phyloP scores from a whole-genome alignment of 1,139 yeast genomes.

The Hemisphaericaspora lyxosophila region DNA sequence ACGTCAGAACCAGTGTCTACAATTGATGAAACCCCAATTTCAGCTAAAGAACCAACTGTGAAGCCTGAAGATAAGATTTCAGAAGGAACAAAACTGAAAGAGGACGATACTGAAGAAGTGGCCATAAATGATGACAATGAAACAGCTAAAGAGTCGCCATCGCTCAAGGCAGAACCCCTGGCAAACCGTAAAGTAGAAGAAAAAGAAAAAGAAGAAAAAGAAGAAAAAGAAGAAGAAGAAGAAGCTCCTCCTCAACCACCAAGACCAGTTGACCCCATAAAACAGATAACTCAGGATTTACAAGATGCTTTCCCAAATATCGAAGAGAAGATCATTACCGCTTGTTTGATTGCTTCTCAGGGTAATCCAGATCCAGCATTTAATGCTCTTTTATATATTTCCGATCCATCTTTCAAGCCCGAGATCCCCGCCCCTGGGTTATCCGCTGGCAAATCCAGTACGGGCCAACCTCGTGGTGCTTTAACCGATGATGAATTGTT shows the following conservation, averaged over 20 bases:
- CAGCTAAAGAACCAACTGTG: conserved; percentile 7
- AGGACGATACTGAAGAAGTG: conserved; percentile 14
- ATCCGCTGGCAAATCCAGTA: neutral
- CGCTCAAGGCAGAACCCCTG: conserved; percentile 4
- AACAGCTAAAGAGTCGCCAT: neutral
- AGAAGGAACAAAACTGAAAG: conserved; percentile 1
- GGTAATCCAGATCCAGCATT: conserved; percentile 85
- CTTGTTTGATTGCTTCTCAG: conserved; percentile 80
- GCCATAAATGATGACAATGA: conserved; percentile 12
- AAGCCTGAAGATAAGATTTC: neutral
- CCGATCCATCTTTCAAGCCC: conserved; percentile 73
- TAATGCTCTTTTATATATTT: conserved; percentile 75
- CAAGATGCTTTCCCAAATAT: conserved; percentile 80
- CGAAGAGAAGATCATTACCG: conserved; percentile 69
- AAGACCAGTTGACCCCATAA: conserved; percentile 62
- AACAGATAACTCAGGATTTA: conserved; percentile 53
- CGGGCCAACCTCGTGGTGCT: conserved; percentile 1
- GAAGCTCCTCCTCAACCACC: conserved; percentile 71
- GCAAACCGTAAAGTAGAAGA: conserved; percentile 7
- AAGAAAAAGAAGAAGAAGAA: conserved; percentile 18
- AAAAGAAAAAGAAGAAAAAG: conserved; percentile 9
- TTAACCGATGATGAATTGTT: conserved; percentile 70
- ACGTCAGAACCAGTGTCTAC: conserved; percentile 37
- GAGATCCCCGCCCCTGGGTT: conserved; percentile 47
- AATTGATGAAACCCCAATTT: conserved; percentile 14